Conservation (phyloP, 495 filamentous ascomycete species). For the Xeromyces bisporus region DNA sequence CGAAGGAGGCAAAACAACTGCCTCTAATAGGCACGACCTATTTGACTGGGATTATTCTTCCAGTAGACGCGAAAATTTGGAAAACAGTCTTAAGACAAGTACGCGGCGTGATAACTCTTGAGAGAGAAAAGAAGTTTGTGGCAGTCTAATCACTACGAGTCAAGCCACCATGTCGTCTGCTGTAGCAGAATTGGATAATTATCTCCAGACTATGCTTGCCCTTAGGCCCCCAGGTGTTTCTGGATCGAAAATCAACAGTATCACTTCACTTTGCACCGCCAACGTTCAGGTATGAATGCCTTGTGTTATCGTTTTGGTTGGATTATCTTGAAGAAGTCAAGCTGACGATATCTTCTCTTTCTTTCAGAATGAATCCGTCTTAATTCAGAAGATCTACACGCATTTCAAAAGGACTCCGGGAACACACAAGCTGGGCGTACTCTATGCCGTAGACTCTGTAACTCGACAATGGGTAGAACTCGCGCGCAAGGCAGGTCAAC, state of each 20-base stretch:
- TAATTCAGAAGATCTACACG: conserved; percentile 90
- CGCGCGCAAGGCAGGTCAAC: conserved; percentile 70
- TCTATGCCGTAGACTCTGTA: conserved; percentile 99
- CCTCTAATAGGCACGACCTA: background rate
- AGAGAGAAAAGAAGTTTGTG: too few relatives aligned
- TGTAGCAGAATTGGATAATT: conserved; percentile 79
- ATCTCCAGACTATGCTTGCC: conserved; percentile 76
- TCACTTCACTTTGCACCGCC: conserved; percentile 69
- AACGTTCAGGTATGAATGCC: conserved; percentile 74
- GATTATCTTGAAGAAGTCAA: conserved; percentile 1
- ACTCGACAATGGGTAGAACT: conserved; percentile 95
- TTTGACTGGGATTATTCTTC: conserved; percentile 6
- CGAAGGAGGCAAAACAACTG: too few relatives aligned
- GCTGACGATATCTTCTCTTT: conserved; percentile 17
- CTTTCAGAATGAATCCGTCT: conserved; percentile 75
- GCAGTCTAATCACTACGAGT: background rate
- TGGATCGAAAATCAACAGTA: conserved; percentile 68
- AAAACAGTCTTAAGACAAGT: too few relatives aligned
- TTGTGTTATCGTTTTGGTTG: conserved; percentile 1
- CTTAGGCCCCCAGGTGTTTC: conserved; percentile 90
- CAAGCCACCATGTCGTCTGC: conserved; percentile 47
- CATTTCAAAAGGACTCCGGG: conserved; percentile 92
- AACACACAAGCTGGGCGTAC: conserved; percentile 94
- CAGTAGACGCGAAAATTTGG: conserved; percentile 17
- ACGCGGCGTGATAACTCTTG: too few relatives aligned